Percentiles rank a stretch among this genome's conserved stretches.
Conservation (phyloP, 108 stramenopile species). For the Ochromonas danica region DNA sequence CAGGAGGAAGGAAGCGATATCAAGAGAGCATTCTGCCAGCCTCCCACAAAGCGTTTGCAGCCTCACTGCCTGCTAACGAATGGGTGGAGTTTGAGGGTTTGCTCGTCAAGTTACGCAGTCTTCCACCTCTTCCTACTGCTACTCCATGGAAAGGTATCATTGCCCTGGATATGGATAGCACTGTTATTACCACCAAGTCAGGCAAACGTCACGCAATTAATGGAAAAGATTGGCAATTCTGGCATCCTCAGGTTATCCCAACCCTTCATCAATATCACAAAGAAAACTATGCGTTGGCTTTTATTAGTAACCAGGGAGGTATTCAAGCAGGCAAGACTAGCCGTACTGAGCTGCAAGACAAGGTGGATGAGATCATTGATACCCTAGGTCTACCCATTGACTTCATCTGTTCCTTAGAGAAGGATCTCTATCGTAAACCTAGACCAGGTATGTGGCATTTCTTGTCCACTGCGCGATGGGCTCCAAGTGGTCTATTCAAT, state of each 20-base stretch:
- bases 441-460: slow-evolving; percentile 23
- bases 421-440: slow-evolving; percentile 27
- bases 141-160: too few relatives aligned
- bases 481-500: too few relatives aligned
- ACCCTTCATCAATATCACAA: neutral
- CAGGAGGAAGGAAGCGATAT: too few relatives aligned
- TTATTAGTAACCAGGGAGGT: slow-evolving; percentile 20
- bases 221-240: slow-evolving; percentile 23
- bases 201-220: neutral
- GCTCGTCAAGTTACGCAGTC: too few relatives aligned
- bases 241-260: neutral
- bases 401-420: slow-evolving; percentile 2
- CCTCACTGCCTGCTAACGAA: too few relatives aligned
- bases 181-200: slow-evolving; percentile 16
- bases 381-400: slow-evolving; percentile 11
- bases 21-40: too few relatives aligned
- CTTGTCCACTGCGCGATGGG: neutral
- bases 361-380: slow-evolving; percentile 22
- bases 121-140: too few relatives aligned
- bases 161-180: slow-evolving; percentile 24
- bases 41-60: too few relatives aligned
- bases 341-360: neutral
- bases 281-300: slow-evolving; percentile 1
- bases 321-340: neutral
- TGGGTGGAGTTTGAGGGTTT: too few relatives aligned